Evolutionary conservation across 148 eudicot species (phyloP), one percentile per base, ranked within the genome.

Genomic region (Cornus controversa): DNA sequence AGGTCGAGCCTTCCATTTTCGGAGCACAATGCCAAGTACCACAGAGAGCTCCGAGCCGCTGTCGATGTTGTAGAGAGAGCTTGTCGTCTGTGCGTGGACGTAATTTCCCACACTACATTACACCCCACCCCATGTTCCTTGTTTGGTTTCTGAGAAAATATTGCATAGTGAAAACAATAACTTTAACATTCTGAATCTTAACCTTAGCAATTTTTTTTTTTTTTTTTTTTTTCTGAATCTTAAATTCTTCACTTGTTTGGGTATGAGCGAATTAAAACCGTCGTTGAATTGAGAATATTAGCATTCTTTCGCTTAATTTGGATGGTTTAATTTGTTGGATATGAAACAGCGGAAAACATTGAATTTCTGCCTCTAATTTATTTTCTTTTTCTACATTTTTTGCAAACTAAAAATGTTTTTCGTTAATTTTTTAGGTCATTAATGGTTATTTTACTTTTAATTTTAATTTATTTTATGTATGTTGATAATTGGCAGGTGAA

Each of bases 31-130:
- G 87, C 97, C 0, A 93, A 88, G 92, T 85, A 91, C 76, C 79
- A 85, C 67, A 86, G 77, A 69, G 97, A 96, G 84, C 90, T 96
- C 20, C 83, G 80, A 82, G 94, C 95, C 68, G 95, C 99, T 73
- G 83, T 93, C 40, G 85, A 88, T 88, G 98, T 89, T 3, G 99
- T 96, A 66, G 81, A 84, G n/a, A 84, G 85, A 80, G 89, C 98
- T 76, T 96, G 99, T 69, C 92, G 85, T 70, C 87, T 96, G 71
- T 96, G 99, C 71, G 91, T 93, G 2, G 91, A 96, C 54, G 99
- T 93, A 86, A 86, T 66, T 69, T 79, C 16, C 60, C 64, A 16
- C 27, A 23, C 27, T 66, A 14, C 34, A 18, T 70, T 64, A n/a
- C n/a, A n/a, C n/a, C n/a, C n/a, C n/a, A n/a, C n/a, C n/a, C 36